Conservation (phyloP, 129 eudicot species). For the Artemisia argyi region DNA sequence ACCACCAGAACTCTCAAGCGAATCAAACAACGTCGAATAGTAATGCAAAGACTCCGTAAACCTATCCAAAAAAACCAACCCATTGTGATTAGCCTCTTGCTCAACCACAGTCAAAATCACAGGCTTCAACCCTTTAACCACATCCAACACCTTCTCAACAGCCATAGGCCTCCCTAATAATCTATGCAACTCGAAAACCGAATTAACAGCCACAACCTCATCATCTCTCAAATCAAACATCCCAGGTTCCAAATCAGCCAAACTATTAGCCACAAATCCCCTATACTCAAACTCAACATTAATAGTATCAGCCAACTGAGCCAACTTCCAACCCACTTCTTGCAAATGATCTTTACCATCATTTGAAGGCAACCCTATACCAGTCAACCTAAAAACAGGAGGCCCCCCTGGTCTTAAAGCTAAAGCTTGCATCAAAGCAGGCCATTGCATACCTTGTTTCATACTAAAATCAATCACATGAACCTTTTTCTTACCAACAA, state of each 20-base stretch:
- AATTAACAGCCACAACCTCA: slow-evolving; percentile 74
- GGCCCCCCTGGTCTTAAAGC: slow-evolving; percentile 80
- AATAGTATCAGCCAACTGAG: slow-evolving; percentile 71
- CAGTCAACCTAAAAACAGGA: slow-evolving; percentile 71
- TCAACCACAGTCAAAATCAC: slow-evolving; percentile 71
- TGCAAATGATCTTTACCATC: slow-evolving; percentile 64
- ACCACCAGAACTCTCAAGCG: slow-evolving; percentile 56
- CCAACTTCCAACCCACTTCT: slow-evolving; percentile 78
- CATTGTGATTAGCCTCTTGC: slow-evolving; percentile 77
- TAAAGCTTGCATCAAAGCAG: slow-evolving; percentile 79
- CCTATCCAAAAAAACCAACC: slow-evolving; percentile 63
- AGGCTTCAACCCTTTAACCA: slow-evolving; percentile 57
- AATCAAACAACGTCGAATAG: slow-evolving; percentile 78
- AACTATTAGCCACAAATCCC: slow-evolving; percentile 61
- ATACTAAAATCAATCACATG: slow-evolving; percentile 87
- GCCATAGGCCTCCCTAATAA: slow-evolving; percentile 57
- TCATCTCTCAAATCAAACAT: slow-evolving; percentile 55
- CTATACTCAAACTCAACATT: slow-evolving; percentile 63
- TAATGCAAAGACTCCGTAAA: slow-evolving; percentile 78
- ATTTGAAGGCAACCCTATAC: slow-evolving; percentile 67
- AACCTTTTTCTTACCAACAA: slow-evolving; percentile 51
- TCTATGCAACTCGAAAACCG: slow-evolving; percentile 72
- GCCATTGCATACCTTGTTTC: slow-evolving; percentile 97
- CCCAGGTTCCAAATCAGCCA: slow-evolving; percentile 65
- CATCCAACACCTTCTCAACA: slow-evolving; percentile 58